Evolutionary conservation across 208 protist species (phyloP), one percentile per base, ranked within the genome.

Genomic region (Porcisia deanei): DNA sequence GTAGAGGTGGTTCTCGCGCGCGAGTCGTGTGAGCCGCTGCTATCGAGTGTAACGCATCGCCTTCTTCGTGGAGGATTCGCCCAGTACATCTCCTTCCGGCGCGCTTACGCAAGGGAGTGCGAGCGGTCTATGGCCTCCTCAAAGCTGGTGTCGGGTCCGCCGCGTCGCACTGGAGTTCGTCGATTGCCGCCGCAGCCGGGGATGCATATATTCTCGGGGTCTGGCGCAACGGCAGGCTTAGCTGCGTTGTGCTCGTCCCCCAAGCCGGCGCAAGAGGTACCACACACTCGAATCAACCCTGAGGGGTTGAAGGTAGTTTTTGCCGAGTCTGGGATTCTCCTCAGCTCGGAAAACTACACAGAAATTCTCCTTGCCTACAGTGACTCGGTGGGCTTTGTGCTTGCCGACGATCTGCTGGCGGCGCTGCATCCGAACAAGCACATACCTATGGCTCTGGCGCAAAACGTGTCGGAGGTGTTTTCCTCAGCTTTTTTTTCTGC

Each of bases 301-400:
- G 91, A 94, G 22, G 85, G 83, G 1, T 80, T 95, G 34, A 94
- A 94, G 76, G 49, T 47, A 10, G 86, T 91, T 73, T 75, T 94
- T 8, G 52, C 70, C 1, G 30, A 85, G 47, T 91, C 80, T 67
- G 93, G 93, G 7, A 82, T 97, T 22, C 52, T 95, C 71, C 75
- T 95, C 43, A 83, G 71, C 14, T 43, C 88, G 22, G 85, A 87
- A 2, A 81, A 97, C 78, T 85, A 88, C 75, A 79, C 74, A 18
- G 53, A 41, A 18, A 80, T 95, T 53, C 76, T 85, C 8, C 71
- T 86, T 2, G 93, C 85, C 37, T 95, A 90, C 80, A 88, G 84
- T 65, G 93, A 97, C 79, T 66, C 86, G 30, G 90, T 93, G 3
- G 93, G 93, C 30, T 94, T 94, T 76, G 69, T 91, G 34, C 75